Conservation (phyloP, 805 yeast genomes). For the Candida nanaspora region DNA sequence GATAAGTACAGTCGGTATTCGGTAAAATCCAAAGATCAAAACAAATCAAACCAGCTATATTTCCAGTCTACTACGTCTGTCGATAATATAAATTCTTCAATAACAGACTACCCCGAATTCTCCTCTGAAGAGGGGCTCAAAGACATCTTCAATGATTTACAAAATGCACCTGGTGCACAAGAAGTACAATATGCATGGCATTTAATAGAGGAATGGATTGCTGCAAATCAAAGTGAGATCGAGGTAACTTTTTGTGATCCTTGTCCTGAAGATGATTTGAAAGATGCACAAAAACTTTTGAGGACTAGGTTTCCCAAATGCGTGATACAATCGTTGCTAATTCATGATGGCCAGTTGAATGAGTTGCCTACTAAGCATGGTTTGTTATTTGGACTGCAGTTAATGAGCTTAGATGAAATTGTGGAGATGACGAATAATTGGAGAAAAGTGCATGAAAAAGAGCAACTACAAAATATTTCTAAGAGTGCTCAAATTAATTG, state of each 20-base stretch:
- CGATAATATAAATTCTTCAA: constrained; percentile 7
- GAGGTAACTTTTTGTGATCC: constrained; percentile 26
- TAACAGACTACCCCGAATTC: constrained; percentile 21
- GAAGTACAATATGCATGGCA: constrained; percentile 75
- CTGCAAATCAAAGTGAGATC: background rate
- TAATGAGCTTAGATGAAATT: constrained; percentile 72
- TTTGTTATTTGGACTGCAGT: constrained; percentile 65
- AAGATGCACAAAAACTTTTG: constrained; percentile 73
- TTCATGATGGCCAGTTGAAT: constrained; percentile 88
- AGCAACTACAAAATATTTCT: constrained; percentile 7
- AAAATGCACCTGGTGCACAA: constrained; percentile 49
- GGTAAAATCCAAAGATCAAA: constrained; percentile 21
- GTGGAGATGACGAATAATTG: constrained; percentile 74
- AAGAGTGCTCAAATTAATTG: background rate
- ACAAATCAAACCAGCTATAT: constrained; percentile 35
- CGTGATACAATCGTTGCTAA: constrained; percentile 59
- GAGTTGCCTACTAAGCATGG: constrained; percentile 61
- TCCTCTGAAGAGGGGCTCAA: constrained; percentile 18
- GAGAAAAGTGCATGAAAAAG: constrained; percentile 58
- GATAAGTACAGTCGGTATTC: background rate
- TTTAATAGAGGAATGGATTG: constrained; percentile 74
- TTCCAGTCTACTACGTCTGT: constrained; percentile 4
- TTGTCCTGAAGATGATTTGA: constrained; percentile 66
- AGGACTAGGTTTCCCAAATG: constrained; percentile 65
- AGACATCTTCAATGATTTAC: constrained; percentile 22